Conservation (phyloP, 345 rosid genomes). For the Eutrema japonicum region DNA sequence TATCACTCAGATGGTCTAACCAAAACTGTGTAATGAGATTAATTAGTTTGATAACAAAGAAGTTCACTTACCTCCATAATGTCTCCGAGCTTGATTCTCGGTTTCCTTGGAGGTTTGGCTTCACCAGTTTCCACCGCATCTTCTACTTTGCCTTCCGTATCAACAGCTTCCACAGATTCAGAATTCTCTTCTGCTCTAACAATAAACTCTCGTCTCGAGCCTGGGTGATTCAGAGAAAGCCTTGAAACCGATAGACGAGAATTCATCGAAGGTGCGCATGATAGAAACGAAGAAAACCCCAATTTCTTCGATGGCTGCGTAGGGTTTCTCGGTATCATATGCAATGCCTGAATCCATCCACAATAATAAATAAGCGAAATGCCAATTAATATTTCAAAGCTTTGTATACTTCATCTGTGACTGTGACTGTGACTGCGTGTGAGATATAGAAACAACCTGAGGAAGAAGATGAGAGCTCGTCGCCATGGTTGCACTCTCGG, state of each 20-base stretch:
- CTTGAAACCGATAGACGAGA: conserved; percentile 42
- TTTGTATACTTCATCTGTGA: not conserved
- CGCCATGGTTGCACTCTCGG: conserved; percentile 49
- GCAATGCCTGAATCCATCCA: conserved; percentile 51
- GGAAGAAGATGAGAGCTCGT: conserved; percentile 61
- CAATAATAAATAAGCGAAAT: not conserved
- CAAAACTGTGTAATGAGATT: no score
- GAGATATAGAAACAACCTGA: conserved; percentile 48
- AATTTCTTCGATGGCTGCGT: conserved; percentile 47
- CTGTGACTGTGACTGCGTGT: not conserved
- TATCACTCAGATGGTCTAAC: no score
- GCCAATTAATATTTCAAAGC: not conserved
- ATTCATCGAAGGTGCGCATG: conserved; percentile 42
- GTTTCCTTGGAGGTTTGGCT: conserved; percentile 45
- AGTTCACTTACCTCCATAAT: conserved; percentile 34
- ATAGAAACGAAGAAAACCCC: conserved; percentile 53
- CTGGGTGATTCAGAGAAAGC: conserved; percentile 44
- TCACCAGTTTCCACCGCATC: conserved; percentile 38
- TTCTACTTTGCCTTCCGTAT: conserved; percentile 6
- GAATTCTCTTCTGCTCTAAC: conserved; percentile 66
- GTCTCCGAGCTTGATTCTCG: conserved; percentile 44
- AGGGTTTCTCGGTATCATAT: conserved; percentile 54
- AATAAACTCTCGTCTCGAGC: conserved; percentile 50
- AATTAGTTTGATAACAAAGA: conserved; percentile 1
- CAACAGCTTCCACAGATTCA: conserved; percentile 43